Evolutionary conservation across 345 rosid genomes (phyloP).

Genomic region (Eucalyptus victrix): DNA sequence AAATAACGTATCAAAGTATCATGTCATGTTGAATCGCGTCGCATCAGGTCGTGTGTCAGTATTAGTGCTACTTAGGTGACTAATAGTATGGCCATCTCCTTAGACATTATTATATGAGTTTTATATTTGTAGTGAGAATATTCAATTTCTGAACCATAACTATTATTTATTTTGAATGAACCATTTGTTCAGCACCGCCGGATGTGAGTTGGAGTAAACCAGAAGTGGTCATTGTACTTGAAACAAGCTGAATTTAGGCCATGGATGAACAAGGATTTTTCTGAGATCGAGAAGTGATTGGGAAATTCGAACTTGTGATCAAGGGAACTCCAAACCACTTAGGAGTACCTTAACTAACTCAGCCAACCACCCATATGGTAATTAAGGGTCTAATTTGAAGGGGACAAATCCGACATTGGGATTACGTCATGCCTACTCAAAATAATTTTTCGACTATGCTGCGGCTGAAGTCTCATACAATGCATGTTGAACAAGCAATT

Average conservation of each 20-base stretch:
- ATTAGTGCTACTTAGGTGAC: no score
- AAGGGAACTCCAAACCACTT: not conserved
- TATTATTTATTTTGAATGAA: not conserved
- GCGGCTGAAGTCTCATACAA: not conserved
- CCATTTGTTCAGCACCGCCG: not conserved
- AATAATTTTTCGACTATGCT: not conserved
- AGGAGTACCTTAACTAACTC: not conserved
- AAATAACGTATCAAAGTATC: no score
- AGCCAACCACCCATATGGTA: not conserved
- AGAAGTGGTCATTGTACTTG: not conserved
- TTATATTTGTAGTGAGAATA: not conserved
- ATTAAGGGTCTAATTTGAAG: not conserved
- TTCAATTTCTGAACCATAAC: not conserved
- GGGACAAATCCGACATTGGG: not conserved
- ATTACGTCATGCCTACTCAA: not conserved
- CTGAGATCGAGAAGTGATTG: not conserved
- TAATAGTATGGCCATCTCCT: not conserved
- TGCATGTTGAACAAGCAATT: not conserved
- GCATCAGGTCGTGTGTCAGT: rapidly evolving
- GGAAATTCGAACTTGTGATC: not conserved
- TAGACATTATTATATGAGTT: not conserved
- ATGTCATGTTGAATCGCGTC: rapidly evolving
- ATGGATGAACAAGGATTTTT: not conserved
- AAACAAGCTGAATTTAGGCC: not conserved
- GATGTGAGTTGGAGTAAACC: not conserved